Base-by-base conservation (phyloP, 176 grass and related monocot species). In the Musa beccarii region DNA sequence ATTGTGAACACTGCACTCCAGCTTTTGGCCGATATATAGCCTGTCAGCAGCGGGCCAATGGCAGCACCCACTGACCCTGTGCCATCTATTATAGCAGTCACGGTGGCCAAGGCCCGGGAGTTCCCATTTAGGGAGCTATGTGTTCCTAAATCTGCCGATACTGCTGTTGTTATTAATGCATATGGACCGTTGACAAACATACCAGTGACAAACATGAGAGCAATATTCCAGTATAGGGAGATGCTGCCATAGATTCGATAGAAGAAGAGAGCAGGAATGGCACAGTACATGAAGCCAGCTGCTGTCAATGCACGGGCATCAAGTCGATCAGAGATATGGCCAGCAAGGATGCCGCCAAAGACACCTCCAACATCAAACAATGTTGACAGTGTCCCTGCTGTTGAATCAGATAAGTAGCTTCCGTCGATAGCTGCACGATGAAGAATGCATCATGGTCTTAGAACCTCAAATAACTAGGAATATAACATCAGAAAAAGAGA, bases 301-400 rank as follows among this genome's bases (percentile, higher is more conserved):
- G 72, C 72, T 8, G 72, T 74, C 2, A 54, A 9, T 28, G 72
- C 72, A 5, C 72, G 72, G 23, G 72, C 72, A 17, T 74, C 72
- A 10, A 74, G 21, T 57, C 72, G 52, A 14, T 74, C 72, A 11
- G 72, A 74, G 14, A 74, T 74, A 51, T 74, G 72, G 11, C 72
- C 72, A 12, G 72, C 72, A 10, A 74, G 72, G 24, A 74, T 34
- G 53, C 72, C 72, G 5, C 72, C 72, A 0, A 57, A 24, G 3
- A 74, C 72, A 15, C 72, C 72, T 74, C 72, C 72, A 28, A 74
- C 72, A 34, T 74, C 72, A 17, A 74, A 74, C 53, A 74, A 34
- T 7, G 72, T 74, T 2, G 72, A 74, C 11, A 74, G 53, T 29
- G 72, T 74, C 51, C 72, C 72, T 8, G 72, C 72, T 11, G 24